A percentile compares a stretch with the other conserved stretches of the same genome.
phyloP scores from a whole-genome alignment of 352 stramenopile species.

The Hyaloperonospora brassicae region DNA sequence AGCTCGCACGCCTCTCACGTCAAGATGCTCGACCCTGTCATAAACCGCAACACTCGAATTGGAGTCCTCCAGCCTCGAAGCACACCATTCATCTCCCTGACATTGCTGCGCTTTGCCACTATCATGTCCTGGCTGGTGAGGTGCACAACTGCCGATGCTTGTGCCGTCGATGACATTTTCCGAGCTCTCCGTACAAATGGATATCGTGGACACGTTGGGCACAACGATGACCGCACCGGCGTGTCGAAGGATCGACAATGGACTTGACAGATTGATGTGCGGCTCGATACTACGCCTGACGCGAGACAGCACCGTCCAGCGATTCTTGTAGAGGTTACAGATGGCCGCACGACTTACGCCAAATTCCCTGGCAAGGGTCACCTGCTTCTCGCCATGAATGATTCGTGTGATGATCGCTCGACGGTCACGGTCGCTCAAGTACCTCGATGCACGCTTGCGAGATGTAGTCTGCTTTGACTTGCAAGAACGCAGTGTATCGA shows the following conservation, averaged over 20 bases:
- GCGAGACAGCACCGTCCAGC: constrained; percentile 36
- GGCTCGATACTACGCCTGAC: background rate
- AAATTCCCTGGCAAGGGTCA: constrained; percentile 40
- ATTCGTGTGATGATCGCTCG: constrained; percentile 42
- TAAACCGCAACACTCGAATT: constrained; percentile 1
- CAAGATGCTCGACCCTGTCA: background rate
- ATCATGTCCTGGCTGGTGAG: background rate
- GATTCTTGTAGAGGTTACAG: constrained; percentile 55
- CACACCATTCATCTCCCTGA: too few relatives aligned
- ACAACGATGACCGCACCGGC: background rate
- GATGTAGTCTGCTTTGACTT: too few relatives aligned
- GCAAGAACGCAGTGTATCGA: too few relatives aligned
- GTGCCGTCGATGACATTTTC: background rate
- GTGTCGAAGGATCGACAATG: background rate
- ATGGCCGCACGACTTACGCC: constrained; percentile 41
- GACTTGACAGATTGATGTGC: constrained; percentile 8
- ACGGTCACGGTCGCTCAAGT: constrained; percentile 19
- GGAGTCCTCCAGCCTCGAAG: background rate
- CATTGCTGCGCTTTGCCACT: background rate
- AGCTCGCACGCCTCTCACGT: background rate
- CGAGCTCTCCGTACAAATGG: constrained; percentile 13
- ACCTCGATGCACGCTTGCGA: background rate
- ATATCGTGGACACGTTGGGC: constrained; percentile 19
- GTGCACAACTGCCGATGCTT: background rate
- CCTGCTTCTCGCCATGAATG: constrained; percentile 40